These are phyloP conservation scores for Fusarium sp. DNA, from an alignment of 2,329 filamentous ascomycete genomes.

Conservation along the genomic window DNA sequence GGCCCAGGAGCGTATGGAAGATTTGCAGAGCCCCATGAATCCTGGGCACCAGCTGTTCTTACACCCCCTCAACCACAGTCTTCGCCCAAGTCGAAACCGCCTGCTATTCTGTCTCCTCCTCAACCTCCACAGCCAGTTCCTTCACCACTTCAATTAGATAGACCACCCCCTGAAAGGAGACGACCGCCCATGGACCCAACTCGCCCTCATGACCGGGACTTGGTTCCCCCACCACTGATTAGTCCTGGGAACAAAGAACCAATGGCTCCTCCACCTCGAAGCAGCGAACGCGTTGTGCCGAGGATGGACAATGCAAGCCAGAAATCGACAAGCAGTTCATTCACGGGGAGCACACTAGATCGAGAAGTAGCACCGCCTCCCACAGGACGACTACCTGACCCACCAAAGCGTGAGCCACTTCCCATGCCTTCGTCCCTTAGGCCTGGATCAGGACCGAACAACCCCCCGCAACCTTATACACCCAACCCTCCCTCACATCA, in stretches of 20 bases:
- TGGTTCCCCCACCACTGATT: slow-evolving; percentile 67
- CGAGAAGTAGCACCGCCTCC: slow-evolving; percentile 39
- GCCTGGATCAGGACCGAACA: neutral
- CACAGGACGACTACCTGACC: slow-evolving; percentile 27
- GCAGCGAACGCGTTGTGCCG: slow-evolving; percentile 57
- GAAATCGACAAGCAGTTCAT: slow-evolving; percentile 34
- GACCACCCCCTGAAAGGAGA: slow-evolving; percentile 68
- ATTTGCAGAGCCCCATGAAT: slow-evolving; percentile 46
- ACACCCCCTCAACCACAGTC: slow-evolving; percentile 37
- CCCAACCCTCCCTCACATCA: neutral
- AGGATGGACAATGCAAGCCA: slow-evolving; percentile 54
- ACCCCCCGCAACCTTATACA: neutral
- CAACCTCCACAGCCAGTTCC: slow-evolving; percentile 39
- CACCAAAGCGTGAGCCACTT: slow-evolving; percentile 26
- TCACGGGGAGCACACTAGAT: slow-evolving; percentile 46
- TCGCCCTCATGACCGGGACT: slow-evolving; percentile 61
- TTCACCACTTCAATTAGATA: slow-evolving; percentile 45
- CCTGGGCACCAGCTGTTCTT: slow-evolving; percentile 22
- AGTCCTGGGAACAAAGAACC: slow-evolving; percentile 58
- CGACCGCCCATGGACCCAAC: slow-evolving; percentile 72
- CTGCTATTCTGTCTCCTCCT: slow-evolving; percentile 27
- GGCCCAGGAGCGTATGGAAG: slow-evolving; percentile 51
- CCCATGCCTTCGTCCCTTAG: slow-evolving; percentile 31
- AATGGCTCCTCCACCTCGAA: slow-evolving; percentile 59
- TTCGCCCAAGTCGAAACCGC: slow-evolving; percentile 38